A percentile compares a stretch with the other conserved stretches of the same genome.
Conservation (phyloP, 805 yeast genomes). For the Torulaspora delbrueckii region DNA sequence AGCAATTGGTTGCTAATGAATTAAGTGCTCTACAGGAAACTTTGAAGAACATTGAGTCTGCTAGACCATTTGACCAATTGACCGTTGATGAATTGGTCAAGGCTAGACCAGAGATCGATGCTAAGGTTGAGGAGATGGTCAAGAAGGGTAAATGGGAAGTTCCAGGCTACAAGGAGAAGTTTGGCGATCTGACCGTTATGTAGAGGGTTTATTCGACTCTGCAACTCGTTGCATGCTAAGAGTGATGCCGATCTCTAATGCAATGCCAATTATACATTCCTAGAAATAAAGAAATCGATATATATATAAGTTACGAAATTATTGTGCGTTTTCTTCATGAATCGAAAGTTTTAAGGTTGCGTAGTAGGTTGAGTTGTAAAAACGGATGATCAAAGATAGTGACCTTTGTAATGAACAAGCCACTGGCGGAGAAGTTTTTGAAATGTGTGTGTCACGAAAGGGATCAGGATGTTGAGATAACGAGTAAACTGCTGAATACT, state of each 20-base stretch:
- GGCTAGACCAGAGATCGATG: slow-evolving; percentile 97
- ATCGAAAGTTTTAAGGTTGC: not conserved
- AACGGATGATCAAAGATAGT: not conserved
- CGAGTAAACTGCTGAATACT: slow-evolving; percentile 40
- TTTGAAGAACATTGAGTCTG: slow-evolving; percentile 86
- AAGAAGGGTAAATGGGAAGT: slow-evolving; percentile 96
- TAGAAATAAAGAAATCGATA: slow-evolving; percentile 2
- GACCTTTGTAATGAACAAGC: slow-evolving; percentile 22
- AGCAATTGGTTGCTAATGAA: slow-evolving; percentile 81
- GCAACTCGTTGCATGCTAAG: slow-evolving; percentile 2
- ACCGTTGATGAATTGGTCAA: slow-evolving; percentile 90
- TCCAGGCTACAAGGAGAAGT: slow-evolving; percentile 97
- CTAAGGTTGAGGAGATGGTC: slow-evolving; percentile 91
- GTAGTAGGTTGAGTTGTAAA: not conserved
- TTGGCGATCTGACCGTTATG: slow-evolving; percentile 95
- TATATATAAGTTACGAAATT: slow-evolving; percentile 5
- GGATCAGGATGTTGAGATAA: slow-evolving; percentile 48
- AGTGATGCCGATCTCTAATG: slow-evolving; percentile 1
- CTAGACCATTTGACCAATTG: slow-evolving; percentile 96
- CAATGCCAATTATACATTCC: slow-evolving; percentile 7
- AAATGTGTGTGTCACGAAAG: slow-evolving; percentile 45
- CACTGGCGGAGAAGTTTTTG: slow-evolving; percentile 38
- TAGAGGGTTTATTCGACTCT: slow-evolving; percentile 14
- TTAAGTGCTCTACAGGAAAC: slow-evolving; percentile 81
- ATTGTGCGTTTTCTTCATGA: not conserved